Evolutionary conservation across 2,329 filamentous ascomycete species (phyloP).

Genomic region (Teratosphaeria zuluensis): DNA sequence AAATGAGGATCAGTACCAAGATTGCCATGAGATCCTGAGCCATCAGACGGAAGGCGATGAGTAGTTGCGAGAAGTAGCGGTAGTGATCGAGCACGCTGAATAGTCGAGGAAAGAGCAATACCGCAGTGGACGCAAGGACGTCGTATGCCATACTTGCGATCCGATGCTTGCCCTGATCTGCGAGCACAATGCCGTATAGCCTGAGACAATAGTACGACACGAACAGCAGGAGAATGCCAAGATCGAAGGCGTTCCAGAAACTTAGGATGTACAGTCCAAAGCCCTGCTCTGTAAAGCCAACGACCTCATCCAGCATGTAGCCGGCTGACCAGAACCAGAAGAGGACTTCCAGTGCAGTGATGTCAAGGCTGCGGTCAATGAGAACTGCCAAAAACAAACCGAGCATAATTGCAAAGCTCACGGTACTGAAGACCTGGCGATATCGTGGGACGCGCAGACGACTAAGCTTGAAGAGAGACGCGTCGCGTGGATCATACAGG

Average conservation of each 20-base stretch:
- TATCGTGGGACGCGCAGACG: constrained; percentile 85
- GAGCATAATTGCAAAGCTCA: constrained; percentile 77
- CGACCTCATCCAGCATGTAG: constrained; percentile 92
- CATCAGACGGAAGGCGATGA: constrained; percentile 93
- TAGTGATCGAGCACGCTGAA: constrained; percentile 93
- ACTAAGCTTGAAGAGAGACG: constrained; percentile 84
- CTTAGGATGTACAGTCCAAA: constrained; percentile 96
- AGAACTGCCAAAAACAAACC: constrained; percentile 79
- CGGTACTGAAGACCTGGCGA: constrained; percentile 77
- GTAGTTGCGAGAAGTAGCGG: constrained; percentile 86
- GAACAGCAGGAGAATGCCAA: constrained; percentile 78
- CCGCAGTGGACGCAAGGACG: constrained; percentile 82
- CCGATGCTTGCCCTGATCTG: constrained; percentile 56
- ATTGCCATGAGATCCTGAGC: constrained; percentile 79
- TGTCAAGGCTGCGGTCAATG: constrained; percentile 61
- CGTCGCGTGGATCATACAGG: constrained; percentile 81
- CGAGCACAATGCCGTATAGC: constrained; percentile 75
- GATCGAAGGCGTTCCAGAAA: constrained; percentile 93
- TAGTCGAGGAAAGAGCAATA: constrained; percentile 78
- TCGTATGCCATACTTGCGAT: constrained; percentile 85
- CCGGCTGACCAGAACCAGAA: constrained; percentile 98
- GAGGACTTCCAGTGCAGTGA: constrained; percentile 73
- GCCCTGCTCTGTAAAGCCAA: constrained; percentile 92
- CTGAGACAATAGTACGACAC: constrained; percentile 85
- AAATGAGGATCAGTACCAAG: constrained; percentile 72